A percentile compares a stretch with the other conserved stretches of the same genome.
These are phyloP conservation scores for Leavenworthia alabamica DNA, from an alignment of 345 rosid species.

Conservation along the genomic window DNA sequence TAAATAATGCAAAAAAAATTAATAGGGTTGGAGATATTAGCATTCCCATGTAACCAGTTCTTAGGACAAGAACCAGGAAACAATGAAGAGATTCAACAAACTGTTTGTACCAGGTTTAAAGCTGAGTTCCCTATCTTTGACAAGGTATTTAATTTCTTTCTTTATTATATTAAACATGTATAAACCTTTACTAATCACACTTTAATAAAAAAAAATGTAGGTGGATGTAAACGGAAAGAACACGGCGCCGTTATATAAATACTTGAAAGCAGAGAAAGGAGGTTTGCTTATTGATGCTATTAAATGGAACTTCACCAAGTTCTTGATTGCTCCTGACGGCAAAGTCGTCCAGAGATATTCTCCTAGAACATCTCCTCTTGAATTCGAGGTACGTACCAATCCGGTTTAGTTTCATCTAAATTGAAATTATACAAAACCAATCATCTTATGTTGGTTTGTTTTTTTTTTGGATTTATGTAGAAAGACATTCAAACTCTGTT, in stretches of 20 bases:
- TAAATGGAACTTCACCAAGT: constrained; percentile 96
- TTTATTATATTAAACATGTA: too few relatives aligned
- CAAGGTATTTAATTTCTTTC: constrained; percentile 38
- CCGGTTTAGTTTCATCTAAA: not conserved
- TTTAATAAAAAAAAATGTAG: too few relatives aligned
- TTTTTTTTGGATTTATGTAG: constrained; percentile 33
- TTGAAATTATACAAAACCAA: not conserved
- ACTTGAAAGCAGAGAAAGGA: constrained; percentile 73
- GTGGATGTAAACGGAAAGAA: constrained; percentile 89
- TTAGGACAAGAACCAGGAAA: constrained; percentile 88
- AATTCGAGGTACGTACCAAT: constrained; percentile 50
- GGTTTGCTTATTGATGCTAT: constrained; percentile 67
- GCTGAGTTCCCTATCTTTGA: constrained; percentile 93
- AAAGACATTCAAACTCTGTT: constrained; percentile 60
- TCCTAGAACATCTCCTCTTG: constrained; percentile 81
- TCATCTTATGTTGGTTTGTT: not conserved
- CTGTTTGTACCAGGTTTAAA: constrained; percentile 70
- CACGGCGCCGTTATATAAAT: constrained; percentile 68
- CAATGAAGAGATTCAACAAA: constrained; percentile 77
- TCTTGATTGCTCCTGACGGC: constrained; percentile 70
- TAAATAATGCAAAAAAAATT: not conserved
- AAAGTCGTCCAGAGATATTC: constrained; percentile 68
- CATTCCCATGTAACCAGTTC: constrained; percentile 96
- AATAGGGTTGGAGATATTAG: constrained; percentile 76
- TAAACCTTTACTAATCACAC: too few relatives aligned